Evolutionary conservation across 345 rosid genomes (phyloP).

Genomic region (Boechera retrofracta): DNA sequence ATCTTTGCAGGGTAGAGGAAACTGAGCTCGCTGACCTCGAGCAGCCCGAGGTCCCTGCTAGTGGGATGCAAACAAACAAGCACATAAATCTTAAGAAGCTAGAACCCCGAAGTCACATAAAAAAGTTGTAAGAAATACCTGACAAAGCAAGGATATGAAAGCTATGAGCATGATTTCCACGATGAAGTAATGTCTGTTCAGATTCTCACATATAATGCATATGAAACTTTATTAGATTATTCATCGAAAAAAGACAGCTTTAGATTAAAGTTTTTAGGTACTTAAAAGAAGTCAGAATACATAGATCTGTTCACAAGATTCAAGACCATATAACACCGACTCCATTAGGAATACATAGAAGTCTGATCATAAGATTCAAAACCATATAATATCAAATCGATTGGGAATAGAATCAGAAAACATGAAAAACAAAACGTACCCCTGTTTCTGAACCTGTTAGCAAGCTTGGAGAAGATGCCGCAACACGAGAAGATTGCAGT

Average conservation of each 20-base stretch:
- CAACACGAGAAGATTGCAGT: constrained; percentile 50
- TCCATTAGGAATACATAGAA: not conserved
- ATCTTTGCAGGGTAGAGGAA: constrained; percentile 47
- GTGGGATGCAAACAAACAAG: constrained; percentile 17
- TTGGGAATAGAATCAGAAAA: not conserved
- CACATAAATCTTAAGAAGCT: constrained; percentile 2
- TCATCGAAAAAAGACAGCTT: not conserved
- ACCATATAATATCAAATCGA: not conserved
- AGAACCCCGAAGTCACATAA: not conserved
- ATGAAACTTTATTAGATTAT: constrained; percentile 11
- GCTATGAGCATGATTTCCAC: constrained; percentile 53
- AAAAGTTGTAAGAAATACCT: constrained; percentile 45
- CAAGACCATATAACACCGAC: not conserved
- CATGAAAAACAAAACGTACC: constrained; percentile 47
- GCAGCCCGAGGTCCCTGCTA: constrained; percentile 54
- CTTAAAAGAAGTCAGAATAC: not conserved
- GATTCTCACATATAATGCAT: constrained; percentile 30
- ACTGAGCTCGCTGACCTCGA: constrained; percentile 30
- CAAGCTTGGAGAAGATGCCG: constrained; percentile 47
- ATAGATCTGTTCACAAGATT: not conserved
- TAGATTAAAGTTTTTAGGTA: not conserved
- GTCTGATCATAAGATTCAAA: not conserved
- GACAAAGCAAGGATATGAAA: constrained; percentile 52
- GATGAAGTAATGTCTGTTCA: constrained; percentile 51
- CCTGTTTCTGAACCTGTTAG: constrained; percentile 49